phyloP scores from a whole-genome alignment of 164 flowering plant genomes.

The Hamamelis virginiana region DNA sequence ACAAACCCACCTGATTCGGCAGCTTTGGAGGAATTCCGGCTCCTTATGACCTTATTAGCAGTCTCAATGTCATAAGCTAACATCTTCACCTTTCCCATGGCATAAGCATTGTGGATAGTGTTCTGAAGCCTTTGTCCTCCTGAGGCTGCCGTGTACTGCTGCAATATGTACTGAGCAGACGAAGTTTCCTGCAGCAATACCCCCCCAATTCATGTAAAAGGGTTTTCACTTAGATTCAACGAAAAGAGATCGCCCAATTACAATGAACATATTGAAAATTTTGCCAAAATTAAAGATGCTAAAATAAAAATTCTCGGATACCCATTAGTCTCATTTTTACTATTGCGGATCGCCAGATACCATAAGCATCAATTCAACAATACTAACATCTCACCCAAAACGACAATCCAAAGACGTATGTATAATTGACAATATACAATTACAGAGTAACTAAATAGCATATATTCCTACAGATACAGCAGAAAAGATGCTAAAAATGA shows the following conservation, averaged over 20 bases:
- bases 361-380: not conserved
- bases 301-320: not conserved
- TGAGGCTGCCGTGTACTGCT: slow-evolving; percentile 63
- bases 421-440: not conserved
- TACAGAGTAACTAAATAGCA: not conserved
- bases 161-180: slow-evolving; percentile 64
- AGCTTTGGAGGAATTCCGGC: slow-evolving; percentile 42
- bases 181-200: slow-evolving; percentile 48
- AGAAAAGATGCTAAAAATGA: no score
- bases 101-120: slow-evolving; percentile 54
- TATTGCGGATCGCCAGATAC: not conserved
- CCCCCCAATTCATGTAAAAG: not conserved
- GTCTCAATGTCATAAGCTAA: slow-evolving; percentile 59
- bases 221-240: no score
- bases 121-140: slow-evolving; percentile 60
- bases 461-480: not conserved
- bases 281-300: not conserved
- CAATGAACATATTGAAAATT: no score
- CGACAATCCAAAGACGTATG: no score
- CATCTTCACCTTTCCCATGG: slow-evolving; percentile 72
- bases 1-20: slow-evolving; percentile 63
- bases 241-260: no score
- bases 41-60: slow-evolving; percentile 55
- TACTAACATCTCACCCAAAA: not conserved
- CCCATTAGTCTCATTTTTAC: not conserved